Evolutionary conservation across 78 protist genomes (phyloP), one percentile per base, ranked within the genome.

Genomic region (Dictyostelium intermedium): DNA sequence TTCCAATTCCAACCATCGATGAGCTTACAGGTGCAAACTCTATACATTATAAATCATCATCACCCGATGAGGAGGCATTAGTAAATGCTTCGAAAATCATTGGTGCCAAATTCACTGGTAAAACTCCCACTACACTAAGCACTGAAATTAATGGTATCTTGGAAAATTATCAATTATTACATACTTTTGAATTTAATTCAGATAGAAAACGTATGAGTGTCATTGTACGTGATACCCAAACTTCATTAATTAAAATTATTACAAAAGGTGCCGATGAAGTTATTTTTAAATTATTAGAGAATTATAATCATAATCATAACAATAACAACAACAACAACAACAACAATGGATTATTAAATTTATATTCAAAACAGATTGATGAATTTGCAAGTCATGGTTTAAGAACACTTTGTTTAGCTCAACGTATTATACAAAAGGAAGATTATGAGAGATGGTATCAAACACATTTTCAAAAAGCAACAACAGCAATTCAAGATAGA

Each of bases 1-100:
- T 86, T 79, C 47, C 63, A 72, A 61, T 69, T 7, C 73, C 16
- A 70, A 37, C 73, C 20, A 50, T 20, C 20, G 47, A 89, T 41
- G n/a, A 56, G 4, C 10, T 10, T 16, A 56, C 76, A 34, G 50
- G 82, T 3, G 23, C 50, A 32, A 72, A 32, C 41, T 32, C 41
- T 25, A 69, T 87, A 16, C 27, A 18, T 20, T 97, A 95, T 92
- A 96, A 96, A 82, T 98, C 98, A 4, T 80, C 96, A 32, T 97
- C 98, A 6, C 99, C 99, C 5, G 99, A 98, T 78, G 99, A 98
- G 82, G 97, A 78, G 23, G 98, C 98, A 34, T 97, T 98, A 34
- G 98, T 98, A 16, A 39, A 2, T 7, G 98, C 97, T 0, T 97
- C 97, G 16, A 53, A 83, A 25, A 61, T 32, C 27, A 85, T 98